These are phyloP conservation scores for Volvox carteri DNA, from an alignment of 163 green algal species.

Conservation along the genomic window DNA sequence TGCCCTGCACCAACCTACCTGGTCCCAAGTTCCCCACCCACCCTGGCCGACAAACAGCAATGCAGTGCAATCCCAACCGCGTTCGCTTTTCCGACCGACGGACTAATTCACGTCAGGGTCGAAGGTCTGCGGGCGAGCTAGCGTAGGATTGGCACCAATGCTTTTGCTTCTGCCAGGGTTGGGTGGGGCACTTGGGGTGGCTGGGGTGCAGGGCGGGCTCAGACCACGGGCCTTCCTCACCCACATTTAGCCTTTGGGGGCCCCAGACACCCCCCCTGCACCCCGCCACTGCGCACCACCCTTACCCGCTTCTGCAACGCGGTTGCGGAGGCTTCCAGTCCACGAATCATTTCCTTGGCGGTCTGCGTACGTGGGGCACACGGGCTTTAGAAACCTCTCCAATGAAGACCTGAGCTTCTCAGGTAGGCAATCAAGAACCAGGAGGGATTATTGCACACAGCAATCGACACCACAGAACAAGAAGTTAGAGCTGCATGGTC, in stretches of 20 bases:
- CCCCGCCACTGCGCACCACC: not conserved
- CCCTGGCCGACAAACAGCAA: not conserved
- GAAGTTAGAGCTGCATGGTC: too few relatives aligned
- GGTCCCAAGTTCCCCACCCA: constrained; percentile 6
- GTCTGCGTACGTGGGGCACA: not conserved
- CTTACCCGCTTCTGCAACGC: constrained; percentile 48
- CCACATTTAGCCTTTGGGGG: not conserved
- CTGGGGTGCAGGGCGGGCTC: constrained; percentile 42
- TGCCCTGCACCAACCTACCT: not conserved
- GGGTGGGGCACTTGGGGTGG: constrained; percentile 9
- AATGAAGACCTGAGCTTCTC: too few relatives aligned
- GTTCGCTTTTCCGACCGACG: too few relatives aligned
- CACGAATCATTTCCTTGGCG: not conserved
- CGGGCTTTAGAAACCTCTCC: too few relatives aligned
- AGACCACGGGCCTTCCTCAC: not conserved
- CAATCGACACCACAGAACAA: too few relatives aligned
- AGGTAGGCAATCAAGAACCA: too few relatives aligned
- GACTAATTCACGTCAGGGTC: too few relatives aligned
- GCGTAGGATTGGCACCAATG: too few relatives aligned
- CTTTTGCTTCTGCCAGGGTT: not conserved
- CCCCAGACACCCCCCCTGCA: constrained; percentile 22
- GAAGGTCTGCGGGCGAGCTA: too few relatives aligned
- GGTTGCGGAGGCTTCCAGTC: constrained; percentile 8
- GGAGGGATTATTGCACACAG: too few relatives aligned
- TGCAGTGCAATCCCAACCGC: too few relatives aligned